A percentile compares a stretch with the other conserved stretches of the same genome.
These are phyloP conservation scores for Lonicera japonica DNA, from an alignment of 129 eudicot species.

Conservation along the genomic window DNA sequence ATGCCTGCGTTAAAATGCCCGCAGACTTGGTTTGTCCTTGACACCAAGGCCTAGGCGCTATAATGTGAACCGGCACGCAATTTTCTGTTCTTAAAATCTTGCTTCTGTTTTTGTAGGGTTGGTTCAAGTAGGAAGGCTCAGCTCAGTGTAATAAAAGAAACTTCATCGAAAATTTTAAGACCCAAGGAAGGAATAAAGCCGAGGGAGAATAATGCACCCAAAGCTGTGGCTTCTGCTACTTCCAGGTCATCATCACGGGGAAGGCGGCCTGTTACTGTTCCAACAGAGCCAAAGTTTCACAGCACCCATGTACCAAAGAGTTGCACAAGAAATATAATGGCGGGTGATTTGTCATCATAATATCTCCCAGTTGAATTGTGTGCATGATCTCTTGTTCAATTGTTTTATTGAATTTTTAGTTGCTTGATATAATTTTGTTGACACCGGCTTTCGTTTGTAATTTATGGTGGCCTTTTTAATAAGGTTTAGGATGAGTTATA, in stretches of 20 bases:
- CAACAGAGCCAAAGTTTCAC: constrained; percentile 60
- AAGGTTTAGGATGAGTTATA: not conserved
- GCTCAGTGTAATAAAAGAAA: constrained; percentile 40
- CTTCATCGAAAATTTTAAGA: constrained; percentile 15
- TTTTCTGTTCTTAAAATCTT: not conserved
- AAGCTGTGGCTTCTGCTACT: constrained; percentile 16
- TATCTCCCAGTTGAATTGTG: constrained; percentile 11
- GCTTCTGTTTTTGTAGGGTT: constrained; percentile 19
- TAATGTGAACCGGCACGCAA: not conserved
- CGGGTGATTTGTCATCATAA: constrained; percentile 7
- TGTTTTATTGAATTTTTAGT: constrained; percentile 27
- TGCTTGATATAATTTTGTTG: not conserved
- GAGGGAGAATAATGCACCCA: constrained; percentile 8
- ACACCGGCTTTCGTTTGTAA: not conserved
- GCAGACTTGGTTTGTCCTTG: too few relatives aligned
- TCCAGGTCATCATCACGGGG: constrained; percentile 33
- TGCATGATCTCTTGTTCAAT: constrained; percentile 35
- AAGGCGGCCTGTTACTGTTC: constrained; percentile 40
- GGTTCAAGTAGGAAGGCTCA: constrained; percentile 26
- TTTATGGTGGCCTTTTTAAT: not conserved
- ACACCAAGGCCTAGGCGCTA: too few relatives aligned
- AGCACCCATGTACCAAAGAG: constrained; percentile 37
- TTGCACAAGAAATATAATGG: constrained; percentile 32
- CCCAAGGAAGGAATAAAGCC: constrained; percentile 7
- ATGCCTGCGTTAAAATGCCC: too few relatives aligned